Conservation (phyloP, 805 yeast species). For the Metschnikowia bowlesiae region DNA sequence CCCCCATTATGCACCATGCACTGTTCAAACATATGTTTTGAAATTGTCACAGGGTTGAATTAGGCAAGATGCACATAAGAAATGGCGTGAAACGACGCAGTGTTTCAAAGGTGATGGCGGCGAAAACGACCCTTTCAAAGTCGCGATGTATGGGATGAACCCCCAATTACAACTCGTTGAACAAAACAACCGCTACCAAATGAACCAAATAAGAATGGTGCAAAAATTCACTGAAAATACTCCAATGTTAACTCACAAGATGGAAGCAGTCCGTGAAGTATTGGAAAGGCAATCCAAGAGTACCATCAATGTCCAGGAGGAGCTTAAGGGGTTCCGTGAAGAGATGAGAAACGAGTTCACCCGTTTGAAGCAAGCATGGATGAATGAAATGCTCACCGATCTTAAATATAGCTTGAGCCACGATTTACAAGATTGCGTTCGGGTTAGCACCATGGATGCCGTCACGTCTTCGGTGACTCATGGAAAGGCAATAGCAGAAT, state of each 20-base stretch:
- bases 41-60: neutral
- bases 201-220: neutral
- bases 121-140: neutral
- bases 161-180: neutral
- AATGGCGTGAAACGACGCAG: neutral
- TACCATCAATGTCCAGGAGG: neutral
- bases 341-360: neutral
- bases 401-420: neutral
- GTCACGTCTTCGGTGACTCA: neutral
- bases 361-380: neutral
- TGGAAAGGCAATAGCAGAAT: neutral
- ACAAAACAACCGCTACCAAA: neutral
- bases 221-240: neutral
- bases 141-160: neutral
- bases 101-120: neutral
- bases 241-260: neutral
- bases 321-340: neutral
- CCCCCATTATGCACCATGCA: neutral
- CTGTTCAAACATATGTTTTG: neutral
- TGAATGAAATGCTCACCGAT: neutral
- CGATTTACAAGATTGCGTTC: neutral
- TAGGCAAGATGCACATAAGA: neutral
- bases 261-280: neutral
- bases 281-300: neutral
- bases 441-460: neutral